Percentiles rank a stretch among this genome's conserved stretches.
phyloP scores from a whole-genome alignment of 2,329 filamentous ascomycete genomes.

The Aureobasidium sp. region DNA sequence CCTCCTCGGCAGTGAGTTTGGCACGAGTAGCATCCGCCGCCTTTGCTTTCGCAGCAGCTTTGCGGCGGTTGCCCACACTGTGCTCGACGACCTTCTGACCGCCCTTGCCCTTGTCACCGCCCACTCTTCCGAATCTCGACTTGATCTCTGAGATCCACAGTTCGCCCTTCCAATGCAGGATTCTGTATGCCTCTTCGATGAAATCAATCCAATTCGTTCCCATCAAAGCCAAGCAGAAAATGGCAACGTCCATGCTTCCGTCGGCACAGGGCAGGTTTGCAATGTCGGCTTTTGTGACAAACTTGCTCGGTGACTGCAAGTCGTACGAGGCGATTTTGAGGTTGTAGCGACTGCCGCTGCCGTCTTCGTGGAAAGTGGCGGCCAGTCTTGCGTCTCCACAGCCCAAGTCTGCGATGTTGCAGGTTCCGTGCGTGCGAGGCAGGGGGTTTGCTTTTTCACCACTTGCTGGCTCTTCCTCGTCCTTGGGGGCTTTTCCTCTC shows the following conservation, averaged over 20 bases:
- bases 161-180: conserved; percentile 89
- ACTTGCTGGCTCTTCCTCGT: conserved; percentile 15
- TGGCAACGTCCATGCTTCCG: conserved; percentile 70
- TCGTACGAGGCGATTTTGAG: conserved; percentile 79
- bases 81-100: conserved; percentile 48
- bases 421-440: conserved; percentile 61
- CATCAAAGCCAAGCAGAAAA: conserved; percentile 97
- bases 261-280: conserved; percentile 69
- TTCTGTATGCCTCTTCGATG: conserved; percentile 87
- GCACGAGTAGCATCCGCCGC: conserved; percentile 31
- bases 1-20: conserved; percentile 44
- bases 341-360: conserved; percentile 54
- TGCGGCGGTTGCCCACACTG: conserved; percentile 59
- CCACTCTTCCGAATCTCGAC: conserved; percentile 65
- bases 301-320: conserved; percentile 63
- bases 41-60: conserved; percentile 32
- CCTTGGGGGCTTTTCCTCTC: conserved; percentile 31
- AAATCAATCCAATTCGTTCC: conserved; percentile 98
- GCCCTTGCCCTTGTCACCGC: conserved; percentile 32
- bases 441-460: conserved; percentile 38
- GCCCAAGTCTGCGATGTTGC: conserved; percentile 81
- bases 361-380: conserved; percentile 48
- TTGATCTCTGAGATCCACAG: conserved; percentile 98
- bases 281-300: conserved; percentile 85
- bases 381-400: conserved; percentile 87